Base-by-base conservation (phyloP, 768 basidiomycete species). In the Rhodosporidiobolus sp. region DNA sequence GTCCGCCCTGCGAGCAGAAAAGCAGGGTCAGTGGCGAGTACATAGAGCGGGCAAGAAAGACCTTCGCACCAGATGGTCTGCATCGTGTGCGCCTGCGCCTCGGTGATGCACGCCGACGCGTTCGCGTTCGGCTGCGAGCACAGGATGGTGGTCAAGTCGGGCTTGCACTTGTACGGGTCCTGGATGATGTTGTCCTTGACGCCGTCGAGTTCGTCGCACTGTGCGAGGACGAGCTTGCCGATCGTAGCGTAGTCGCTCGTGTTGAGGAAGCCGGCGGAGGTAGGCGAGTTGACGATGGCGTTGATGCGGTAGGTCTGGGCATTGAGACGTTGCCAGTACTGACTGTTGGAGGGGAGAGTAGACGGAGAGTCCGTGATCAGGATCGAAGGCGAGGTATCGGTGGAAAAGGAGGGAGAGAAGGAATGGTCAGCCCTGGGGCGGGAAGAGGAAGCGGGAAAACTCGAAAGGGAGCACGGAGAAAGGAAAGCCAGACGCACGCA, bases 121-220 rank as follows among this genome's bases (percentile, higher is more conserved):
- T 69, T 50, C 38, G 38, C 38, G 38, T 43, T 43, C 38, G 38
- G 38, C 38, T 43, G 38, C 38, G 38, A 43, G 38, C 38, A 43
- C 38, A 43, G 38, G 38, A 43, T 43, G 38, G 38, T 43, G 8
- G 38, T 43, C 38, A 43, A 49, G 28, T 76, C 78, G 4, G 81
- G 81, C 43, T 79, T 77, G 49, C 77, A 78, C 61, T 79, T 79
- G 60, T 79, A 74, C 17, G 81, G 78, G 61, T 80, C 80, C 35
- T 79, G 80, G 55, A 65, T 65, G 28, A 65, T 45, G 3, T 46
- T 10, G 30, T 65, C 64, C 28, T 65, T 56, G 43, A 76, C 55
- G 12, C 75, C 75, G 50, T 76, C 75, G 34, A 70, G 57, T 28
- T 55, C 67, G 62, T 76, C 75, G 55, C 75, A 17, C 54, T 22